A percentile compares a stretch with the other conserved stretches of the same genome.
These are phyloP conservation scores for Citrus trifoliata DNA, from an alignment of 345 rosid genomes.

Conservation along the genomic window DNA sequence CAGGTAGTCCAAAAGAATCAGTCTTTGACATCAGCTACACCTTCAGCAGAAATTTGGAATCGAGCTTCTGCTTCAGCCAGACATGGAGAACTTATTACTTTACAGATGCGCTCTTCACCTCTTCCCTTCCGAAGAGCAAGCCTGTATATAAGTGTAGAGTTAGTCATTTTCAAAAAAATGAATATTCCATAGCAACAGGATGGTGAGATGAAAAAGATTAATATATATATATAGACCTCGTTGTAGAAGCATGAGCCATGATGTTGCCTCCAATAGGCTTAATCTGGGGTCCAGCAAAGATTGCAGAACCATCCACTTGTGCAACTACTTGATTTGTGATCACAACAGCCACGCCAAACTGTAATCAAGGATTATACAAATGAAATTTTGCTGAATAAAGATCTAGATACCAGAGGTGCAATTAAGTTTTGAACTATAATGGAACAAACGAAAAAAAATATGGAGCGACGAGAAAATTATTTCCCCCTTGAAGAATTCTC, in stretches of 20 bases:
- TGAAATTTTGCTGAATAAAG: not conserved
- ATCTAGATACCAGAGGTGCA: not conserved
- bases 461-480: not conserved
- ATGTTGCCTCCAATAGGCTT: slow-evolving; percentile 97
- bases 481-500: not conserved
- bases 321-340: slow-evolving; percentile 97
- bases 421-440: not conserved
- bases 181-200: not conserved
- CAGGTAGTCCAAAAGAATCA: slow-evolving; percentile 25
- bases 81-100: slow-evolving; percentile 96
- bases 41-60: slow-evolving; percentile 82
- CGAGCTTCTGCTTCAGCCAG: slow-evolving; percentile 92
- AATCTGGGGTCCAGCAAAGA: slow-evolving; percentile 96
- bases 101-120: slow-evolving; percentile 94
- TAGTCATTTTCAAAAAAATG: not conserved
- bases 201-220: not conserved
- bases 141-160: slow-evolving; percentile 30
- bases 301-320: slow-evolving; percentile 96
- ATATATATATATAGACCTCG: slow-evolving; percentile 46
- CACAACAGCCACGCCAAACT: slow-evolving; percentile 97
- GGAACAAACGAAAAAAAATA: not conserved
- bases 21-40: slow-evolving; percentile 84
- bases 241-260: slow-evolving; percentile 99
- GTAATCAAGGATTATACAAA: slow-evolving; percentile 11
- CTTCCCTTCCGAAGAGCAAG: slow-evolving; percentile 90